Conservation (phyloP, 176 grass and related monocot species). For the Carex cristatella region DNA sequence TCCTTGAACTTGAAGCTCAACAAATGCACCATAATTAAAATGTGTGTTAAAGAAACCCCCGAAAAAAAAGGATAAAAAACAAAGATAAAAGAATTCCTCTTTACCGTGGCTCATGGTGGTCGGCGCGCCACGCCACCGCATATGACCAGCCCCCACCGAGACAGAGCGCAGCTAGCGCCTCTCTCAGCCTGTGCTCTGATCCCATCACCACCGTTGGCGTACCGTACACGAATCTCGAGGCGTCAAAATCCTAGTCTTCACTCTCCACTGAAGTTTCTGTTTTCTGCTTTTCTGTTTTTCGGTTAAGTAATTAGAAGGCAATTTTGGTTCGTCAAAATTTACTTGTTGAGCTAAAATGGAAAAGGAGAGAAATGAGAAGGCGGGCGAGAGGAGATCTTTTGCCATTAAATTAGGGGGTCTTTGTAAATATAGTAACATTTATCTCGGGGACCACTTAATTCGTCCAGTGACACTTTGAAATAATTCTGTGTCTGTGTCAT, state of each 20-base stretch:
- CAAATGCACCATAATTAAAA: not conserved
- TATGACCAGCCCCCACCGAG: slow-evolving; percentile 77
- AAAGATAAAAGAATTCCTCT: not conserved
- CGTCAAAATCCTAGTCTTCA: not conserved
- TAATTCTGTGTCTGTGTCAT: not conserved
- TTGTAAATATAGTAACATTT: slow-evolving; percentile 24
- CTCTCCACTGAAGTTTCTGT: not conserved
- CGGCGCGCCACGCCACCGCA: slow-evolving; percentile 69
- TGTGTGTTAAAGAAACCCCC: not conserved
- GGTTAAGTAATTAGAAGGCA: not conserved
- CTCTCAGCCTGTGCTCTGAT: slow-evolving; percentile 35
- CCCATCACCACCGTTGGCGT: not conserved
- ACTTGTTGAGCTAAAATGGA: slow-evolving; percentile 16
- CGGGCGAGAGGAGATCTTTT: slow-evolving; percentile 22
- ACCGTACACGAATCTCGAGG: slow-evolving; percentile 15
- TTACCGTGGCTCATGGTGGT: slow-evolving; percentile 66
- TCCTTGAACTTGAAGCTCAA: not conserved
- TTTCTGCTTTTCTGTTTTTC: not conserved
- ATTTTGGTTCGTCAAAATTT: slow-evolving; percentile 2
- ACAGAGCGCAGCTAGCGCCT: slow-evolving; percentile 54
- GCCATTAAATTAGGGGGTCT: slow-evolving; percentile 22
- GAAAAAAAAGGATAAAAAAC: not conserved
- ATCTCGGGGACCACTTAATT: not conserved
- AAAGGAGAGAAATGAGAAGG: slow-evolving; percentile 17
- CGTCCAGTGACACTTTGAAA: not conserved